Conservation (phyloP, 1,284 basidiomycete genomes). For the Cryptococcus sp. region DNA sequence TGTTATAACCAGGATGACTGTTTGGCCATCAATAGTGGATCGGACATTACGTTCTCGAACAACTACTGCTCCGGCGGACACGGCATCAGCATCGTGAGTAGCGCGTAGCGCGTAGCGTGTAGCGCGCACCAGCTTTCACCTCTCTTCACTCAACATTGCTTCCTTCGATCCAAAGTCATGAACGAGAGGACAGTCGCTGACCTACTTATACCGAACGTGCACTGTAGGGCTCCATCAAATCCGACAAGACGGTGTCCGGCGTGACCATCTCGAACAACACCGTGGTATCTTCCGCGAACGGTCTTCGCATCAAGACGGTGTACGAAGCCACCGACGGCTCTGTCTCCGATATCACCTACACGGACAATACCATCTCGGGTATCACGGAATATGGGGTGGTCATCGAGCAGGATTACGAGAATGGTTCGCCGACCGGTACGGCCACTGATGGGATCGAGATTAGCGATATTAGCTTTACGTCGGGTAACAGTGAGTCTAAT, state of each 20-base stretch:
- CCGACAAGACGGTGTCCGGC: constrained; percentile 3
- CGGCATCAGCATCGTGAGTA: constrained; percentile 11
- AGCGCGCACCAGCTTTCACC: neutral
- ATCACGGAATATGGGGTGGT: constrained; percentile 22
- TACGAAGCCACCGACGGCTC: constrained; percentile 22
- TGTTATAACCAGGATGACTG: constrained; percentile 13
- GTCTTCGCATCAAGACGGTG: constrained; percentile 13
- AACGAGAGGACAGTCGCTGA: neutral
- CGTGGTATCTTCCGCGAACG: constrained; percentile 2
- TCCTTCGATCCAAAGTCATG: too few species aligned
- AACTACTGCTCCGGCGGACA: constrained; percentile 8
- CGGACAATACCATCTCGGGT: constrained; percentile 19
- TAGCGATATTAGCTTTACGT: constrained; percentile 3
- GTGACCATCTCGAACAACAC: constrained; percentile 7
- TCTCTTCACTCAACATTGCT: too few species aligned
- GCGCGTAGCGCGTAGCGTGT: neutral
- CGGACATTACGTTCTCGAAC: constrained; percentile 8
- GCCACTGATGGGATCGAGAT: constrained; percentile 17
- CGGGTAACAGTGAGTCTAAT: constrained; percentile 8
- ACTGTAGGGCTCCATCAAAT: constrained; percentile 11
- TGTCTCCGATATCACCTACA: constrained; percentile 29
- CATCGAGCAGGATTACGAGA: constrained; percentile 28
- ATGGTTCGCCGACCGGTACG: constrained; percentile 26
- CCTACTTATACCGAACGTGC: neutral
- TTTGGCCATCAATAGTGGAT: constrained; percentile 6